Conservation (phyloP, 2,329 filamentous ascomycete species). For the Aspergillus pseudonomiae region DNA sequence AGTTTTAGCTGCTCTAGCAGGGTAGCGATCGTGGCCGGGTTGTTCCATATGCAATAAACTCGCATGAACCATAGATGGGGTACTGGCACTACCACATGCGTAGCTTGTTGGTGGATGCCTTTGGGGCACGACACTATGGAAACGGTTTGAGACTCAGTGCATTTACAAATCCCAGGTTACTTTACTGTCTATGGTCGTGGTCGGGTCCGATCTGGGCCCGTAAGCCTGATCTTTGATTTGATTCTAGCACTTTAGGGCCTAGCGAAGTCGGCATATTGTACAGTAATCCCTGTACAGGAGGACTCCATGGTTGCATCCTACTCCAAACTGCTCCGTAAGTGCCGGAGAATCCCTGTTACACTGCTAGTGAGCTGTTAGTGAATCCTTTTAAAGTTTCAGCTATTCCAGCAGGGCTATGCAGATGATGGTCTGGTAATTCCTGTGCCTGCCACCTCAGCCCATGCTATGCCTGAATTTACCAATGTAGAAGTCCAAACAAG, state of each 20-base stretch:
- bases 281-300: background rate
- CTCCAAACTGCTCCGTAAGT: background rate
- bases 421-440: background rate
- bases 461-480: background rate
- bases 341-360: background rate
- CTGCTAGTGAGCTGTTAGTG: background rate
- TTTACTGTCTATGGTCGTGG: slow-evolving; percentile 1
- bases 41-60: background rate
- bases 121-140: background rate
- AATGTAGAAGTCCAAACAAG: background rate
- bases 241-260: background rate
- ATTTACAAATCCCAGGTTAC: background rate
- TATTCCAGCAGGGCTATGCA: background rate
- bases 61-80: slow-evolving; percentile 3
- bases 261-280: background rate
- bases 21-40: background rate
- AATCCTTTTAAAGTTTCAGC: background rate
- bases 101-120: background rate
- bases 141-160: background rate
- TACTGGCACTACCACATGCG: background rate
- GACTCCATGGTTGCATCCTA: slow-evolving; percentile 1
- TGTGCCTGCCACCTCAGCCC: background rate
- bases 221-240: background rate
- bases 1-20: background rate
- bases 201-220: background rate